Conservation (phyloP, 2,329 filamentous ascomycete species). For the Zymoseptoria ardabiliae region DNA sequence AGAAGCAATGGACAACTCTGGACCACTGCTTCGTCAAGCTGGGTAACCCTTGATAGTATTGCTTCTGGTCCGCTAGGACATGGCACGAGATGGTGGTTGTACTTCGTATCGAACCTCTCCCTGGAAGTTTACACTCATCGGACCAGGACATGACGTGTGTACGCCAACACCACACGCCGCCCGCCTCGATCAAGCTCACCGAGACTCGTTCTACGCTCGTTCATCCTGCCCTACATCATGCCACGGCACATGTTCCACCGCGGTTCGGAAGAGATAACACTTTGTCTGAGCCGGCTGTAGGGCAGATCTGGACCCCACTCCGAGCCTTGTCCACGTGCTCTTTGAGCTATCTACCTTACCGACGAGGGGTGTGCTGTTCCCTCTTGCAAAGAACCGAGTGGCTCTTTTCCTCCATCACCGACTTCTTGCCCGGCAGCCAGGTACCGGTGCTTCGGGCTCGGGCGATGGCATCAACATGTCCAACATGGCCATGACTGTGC, state of each 20-base stretch:
- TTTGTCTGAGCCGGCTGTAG: background rate
- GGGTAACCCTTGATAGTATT: background rate
- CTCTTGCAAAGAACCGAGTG: background rate
- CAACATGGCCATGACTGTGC: slow-evolving; percentile 7
- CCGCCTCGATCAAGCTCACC: background rate
- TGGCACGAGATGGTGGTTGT: background rate
- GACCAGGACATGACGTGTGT: background rate
- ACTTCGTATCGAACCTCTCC: background rate
- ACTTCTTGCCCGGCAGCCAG: slow-evolving; percentile 1
- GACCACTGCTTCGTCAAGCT: background rate
- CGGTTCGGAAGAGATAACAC: background rate
- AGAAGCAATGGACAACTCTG: background rate
- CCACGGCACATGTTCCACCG: background rate
- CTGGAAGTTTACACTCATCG: background rate
- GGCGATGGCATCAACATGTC: background rate
- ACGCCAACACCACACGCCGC: background rate
- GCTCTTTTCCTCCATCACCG: background rate
- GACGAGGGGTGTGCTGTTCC: background rate
- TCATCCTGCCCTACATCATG: background rate
- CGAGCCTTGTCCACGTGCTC: background rate
- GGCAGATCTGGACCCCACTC: background rate
- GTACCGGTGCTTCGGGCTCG: slow-evolving; percentile 17
- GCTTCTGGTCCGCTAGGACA: background rate
- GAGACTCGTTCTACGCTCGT: background rate
- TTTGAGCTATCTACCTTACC: background rate